These are phyloP conservation scores for Macrophomina pseudophaseolina DNA, from an alignment of 2,329 filamentous ascomycete species.

Conservation along the genomic window DNA sequence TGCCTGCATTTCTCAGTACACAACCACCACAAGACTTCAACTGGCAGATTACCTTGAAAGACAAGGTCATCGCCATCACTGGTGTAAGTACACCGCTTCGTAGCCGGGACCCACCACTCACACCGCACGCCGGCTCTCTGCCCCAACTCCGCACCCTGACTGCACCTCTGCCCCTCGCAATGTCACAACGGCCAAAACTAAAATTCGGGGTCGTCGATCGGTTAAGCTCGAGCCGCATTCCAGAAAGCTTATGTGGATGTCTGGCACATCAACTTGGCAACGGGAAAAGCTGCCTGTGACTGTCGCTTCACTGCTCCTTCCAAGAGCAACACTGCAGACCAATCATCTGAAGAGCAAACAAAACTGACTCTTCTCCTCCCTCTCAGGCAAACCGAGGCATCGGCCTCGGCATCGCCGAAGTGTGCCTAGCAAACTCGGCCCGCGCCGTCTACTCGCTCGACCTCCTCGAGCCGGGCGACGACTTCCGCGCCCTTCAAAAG, in stretches of 20 bases:
- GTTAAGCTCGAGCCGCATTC: background rate
- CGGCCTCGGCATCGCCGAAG: slow-evolving; percentile 40
- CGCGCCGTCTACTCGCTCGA: slow-evolving; percentile 49
- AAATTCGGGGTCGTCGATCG: background rate
- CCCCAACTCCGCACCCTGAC: background rate
- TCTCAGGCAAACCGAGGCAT: slow-evolving; percentile 41
- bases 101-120: background rate
- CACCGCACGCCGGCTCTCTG: background rate
- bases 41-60: slow-evolving; percentile 52
- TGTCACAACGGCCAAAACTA: background rate
- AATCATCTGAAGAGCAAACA: background rate
- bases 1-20: slow-evolving; percentile 47
- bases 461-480: slow-evolving; percentile 43
- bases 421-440: slow-evolving; percentile 53
- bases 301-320: too few relatives aligned
- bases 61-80: slow-evolving; percentile 50
- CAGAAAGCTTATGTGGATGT: background rate
- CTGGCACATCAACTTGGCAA: background rate
- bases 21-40: slow-evolving; percentile 51
- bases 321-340: too few relatives aligned
- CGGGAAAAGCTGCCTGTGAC: too few relatives aligned
- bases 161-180: background rate
- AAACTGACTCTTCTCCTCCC: background rate
- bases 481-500: slow-evolving; percentile 45
- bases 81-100: slow-evolving; percentile 30